Evolutionary conservation across 2,329 filamentous ascomycete species (phyloP).

Genomic region (Elsinoe perseae): DNA sequence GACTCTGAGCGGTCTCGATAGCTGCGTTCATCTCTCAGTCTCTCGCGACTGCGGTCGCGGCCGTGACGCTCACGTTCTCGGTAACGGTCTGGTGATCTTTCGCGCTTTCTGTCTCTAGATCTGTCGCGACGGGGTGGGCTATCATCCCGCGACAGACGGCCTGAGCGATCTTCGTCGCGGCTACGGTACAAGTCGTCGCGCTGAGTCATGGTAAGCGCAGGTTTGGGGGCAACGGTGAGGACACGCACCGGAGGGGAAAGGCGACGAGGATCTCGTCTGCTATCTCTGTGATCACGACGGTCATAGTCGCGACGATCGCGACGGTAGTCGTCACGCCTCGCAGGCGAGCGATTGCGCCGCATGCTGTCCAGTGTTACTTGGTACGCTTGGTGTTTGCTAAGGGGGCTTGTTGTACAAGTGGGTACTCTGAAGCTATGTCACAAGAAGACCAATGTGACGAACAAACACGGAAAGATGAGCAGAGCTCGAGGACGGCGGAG

Average conservation of each 20-base stretch:
- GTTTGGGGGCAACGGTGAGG: slow-evolving; percentile 27
- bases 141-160: slow-evolving; percentile 13
- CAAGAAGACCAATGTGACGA: too few species aligned
- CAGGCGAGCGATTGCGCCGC: slow-evolving; percentile 1
- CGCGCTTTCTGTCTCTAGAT: slow-evolving; percentile 57
- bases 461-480: background rate
- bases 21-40: slow-evolving; percentile 63
- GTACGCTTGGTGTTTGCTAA: background rate
- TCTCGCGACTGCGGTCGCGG: slow-evolving; percentile 50
- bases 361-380: background rate
- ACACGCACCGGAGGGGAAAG: slow-evolving; percentile 13
- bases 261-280: slow-evolving; percentile 17
- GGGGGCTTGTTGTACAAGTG: too few species aligned
- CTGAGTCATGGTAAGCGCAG: slow-evolving; percentile 41
- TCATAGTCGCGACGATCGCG: slow-evolving; percentile 22
- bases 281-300: slow-evolving; percentile 54
- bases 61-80: slow-evolving; percentile 21
- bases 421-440: background rate
- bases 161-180: slow-evolving; percentile 53
- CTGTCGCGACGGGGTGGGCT: slow-evolving; percentile 50
- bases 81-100: slow-evolving; percentile 49
- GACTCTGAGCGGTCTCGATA: slow-evolving; percentile 60
- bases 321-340: slow-evolving; percentile 18
- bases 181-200: slow-evolving; percentile 55
- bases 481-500: background rate